Percentiles rank a stretch among this genome's conserved stretches.
phyloP scores from a whole-genome alignment of 306 rosid species.

The Abrus precatorius region DNA sequence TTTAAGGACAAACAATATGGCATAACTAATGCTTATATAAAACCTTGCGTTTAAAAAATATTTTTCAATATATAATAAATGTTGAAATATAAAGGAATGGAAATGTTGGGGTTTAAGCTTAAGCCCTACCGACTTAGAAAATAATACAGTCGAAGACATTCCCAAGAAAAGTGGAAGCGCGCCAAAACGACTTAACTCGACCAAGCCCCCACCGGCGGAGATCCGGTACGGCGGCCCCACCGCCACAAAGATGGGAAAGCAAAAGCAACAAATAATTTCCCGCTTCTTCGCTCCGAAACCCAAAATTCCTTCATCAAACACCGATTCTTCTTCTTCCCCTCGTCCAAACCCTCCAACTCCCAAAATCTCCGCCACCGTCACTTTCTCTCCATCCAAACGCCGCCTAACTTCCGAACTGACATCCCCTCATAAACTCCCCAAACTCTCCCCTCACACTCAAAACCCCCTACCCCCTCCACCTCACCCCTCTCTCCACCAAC shows the following conservation, averaged over 20 bases:
- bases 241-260: constrained; percentile 74
- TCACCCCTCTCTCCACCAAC: constrained; percentile 71
- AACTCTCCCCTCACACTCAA: constrained; percentile 67
- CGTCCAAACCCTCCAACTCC: constrained; percentile 65
- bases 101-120: no score
- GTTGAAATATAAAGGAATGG: no score
- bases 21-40: no score
- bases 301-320: constrained; percentile 45
- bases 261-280: constrained; percentile 86
- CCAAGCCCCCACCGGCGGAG: neutral
- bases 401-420: constrained; percentile 62
- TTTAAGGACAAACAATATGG: no score
- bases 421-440: constrained; percentile 63
- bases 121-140: no score
- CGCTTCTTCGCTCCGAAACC: constrained; percentile 91
- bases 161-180: constrained; percentile 48
- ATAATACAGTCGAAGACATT: neutral
- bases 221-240: constrained; percentile 5
- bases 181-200: constrained; percentile 47
- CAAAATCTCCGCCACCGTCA: constrained; percentile 80
- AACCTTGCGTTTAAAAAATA: no score
- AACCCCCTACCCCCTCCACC: constrained; percentile 53
- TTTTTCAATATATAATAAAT: no score
- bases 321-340: constrained; percentile 45
- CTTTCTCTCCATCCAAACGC: constrained; percentile 88